Conservation (phyloP, 1,284 basidiomycete genomes). For the Paramarasmius palmivorus region DNA sequence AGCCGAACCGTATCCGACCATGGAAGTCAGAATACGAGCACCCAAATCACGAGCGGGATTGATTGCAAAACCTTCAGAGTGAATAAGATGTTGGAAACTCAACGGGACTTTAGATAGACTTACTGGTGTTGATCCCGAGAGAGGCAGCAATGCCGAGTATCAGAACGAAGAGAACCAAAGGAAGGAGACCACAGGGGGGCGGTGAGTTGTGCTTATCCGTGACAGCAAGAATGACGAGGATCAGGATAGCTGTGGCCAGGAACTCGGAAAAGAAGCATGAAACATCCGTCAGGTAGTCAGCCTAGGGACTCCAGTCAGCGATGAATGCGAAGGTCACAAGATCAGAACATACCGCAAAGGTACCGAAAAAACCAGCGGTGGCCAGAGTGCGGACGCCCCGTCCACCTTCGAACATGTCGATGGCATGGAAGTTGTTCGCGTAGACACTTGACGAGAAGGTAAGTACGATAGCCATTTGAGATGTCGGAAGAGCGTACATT, state of each 20-base stretch:
- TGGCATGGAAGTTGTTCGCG: conserved; percentile 76
- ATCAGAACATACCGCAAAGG: conserved; percentile 60
- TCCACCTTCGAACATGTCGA: conserved; percentile 70
- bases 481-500: no score
- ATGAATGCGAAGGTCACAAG: no score
- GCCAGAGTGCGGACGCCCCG: conserved; percentile 58
- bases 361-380: conserved; percentile 73
- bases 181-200: conserved; percentile 35
- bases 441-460: no score
- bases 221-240: conserved; percentile 31
- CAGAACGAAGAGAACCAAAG: conserved; percentile 38
- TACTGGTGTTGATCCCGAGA: conserved; percentile 39
- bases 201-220: conserved; percentile 34
- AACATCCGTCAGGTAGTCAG: conserved; percentile 24
- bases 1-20: conserved; percentile 45
- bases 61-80: conserved; percentile 35
- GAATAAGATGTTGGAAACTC: no score
- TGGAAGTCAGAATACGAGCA: conserved; percentile 44
- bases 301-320: no score
- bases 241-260: conserved; percentile 34
- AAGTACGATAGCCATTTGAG: no score
- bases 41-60: conserved; percentile 55
- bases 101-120: neutral
- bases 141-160: conserved; percentile 37
- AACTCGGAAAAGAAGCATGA: conserved; percentile 36